Evolutionary conservation across 306 rosid species (phyloP).

Genomic region (Citrullus mucosospermus): DNA sequence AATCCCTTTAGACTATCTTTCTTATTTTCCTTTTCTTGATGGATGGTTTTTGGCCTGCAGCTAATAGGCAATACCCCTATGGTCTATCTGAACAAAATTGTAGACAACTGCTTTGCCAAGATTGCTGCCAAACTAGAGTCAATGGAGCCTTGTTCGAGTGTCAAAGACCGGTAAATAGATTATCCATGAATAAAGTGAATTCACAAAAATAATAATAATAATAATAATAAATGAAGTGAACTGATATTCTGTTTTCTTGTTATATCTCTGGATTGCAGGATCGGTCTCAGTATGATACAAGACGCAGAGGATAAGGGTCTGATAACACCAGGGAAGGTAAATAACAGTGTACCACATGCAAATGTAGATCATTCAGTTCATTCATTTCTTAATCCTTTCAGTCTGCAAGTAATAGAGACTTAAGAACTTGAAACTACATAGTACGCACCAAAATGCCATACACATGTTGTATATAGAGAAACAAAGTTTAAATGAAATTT

Average conservation of each 20-base stretch:
- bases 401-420: background rate
- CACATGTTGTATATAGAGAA: background rate
- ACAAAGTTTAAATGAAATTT: background rate
- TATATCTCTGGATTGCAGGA: slow-evolving; percentile 27
- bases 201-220: background rate
- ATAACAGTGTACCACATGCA: background rate
- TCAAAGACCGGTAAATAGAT: slow-evolving; percentile 45
- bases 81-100: slow-evolving; percentile 58
- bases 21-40: background rate
- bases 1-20: background rate
- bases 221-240: background rate
- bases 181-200: background rate
- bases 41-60: slow-evolving; percentile 20
- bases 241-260: background rate
- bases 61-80: slow-evolving; percentile 61
- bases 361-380: background rate
- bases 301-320: slow-evolving; percentile 77
- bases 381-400: background rate
- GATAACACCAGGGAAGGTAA: slow-evolving; percentile 76
- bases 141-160: slow-evolving; percentile 67
- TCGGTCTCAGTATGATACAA: slow-evolving; percentile 62
- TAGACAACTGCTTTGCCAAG: slow-evolving; percentile 55
- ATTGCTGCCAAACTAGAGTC: slow-evolving; percentile 72
- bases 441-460: background rate
- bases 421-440: background rate